Evolutionary conservation across 2,329 filamentous ascomycete genomes (phyloP), one percentile per base, ranked within the genome.

Genomic region (Xylaria sp.): DNA sequence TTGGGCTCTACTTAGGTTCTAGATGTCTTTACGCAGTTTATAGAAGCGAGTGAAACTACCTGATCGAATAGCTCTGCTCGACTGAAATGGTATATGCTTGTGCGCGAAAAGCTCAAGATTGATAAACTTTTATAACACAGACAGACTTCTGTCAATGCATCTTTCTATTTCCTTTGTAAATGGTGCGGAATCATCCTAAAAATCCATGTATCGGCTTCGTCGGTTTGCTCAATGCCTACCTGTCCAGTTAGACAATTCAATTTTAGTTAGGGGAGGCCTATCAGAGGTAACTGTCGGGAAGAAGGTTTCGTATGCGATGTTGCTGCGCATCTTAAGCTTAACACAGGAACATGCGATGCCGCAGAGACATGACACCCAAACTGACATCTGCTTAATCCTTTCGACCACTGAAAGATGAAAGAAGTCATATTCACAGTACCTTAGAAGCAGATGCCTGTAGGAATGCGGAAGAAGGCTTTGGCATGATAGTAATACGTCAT

Each of bases 301-400:
- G 12, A 57, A 34, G 44, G 57, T 63, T 63, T 41, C 46, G 39
- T 48, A 58, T 57, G 28, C 1, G 2, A 32, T 25, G n/a, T 18
- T 51, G 25, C 58, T 60, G 63, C 46, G 59, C 6, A 50, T 48
- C 39, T 10, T 25, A 28, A 62, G 58, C 54, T 68, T 59, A 54
- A 59, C 12, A 15, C 1, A 12, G 23, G 32, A 13, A 52, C 7
- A 20, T 46, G 28, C 7, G 3, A 61, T 50, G 20, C 9, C 20
- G 20, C 8, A 60, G 44, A 25, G 28, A 18, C 8, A 54, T 64
- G 60, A 68, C 20, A 23, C n/a, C 44, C 13, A 20, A 15, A 46
- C 44, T 46, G 44, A 15, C 18, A n/a, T 52, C 50, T 52, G 50
- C 50, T 52, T 28, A 12, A 9, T 15, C 50, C 23, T 52, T 37